These are phyloP conservation scores for Pseudogymnoascus sp. DNA, from an alignment of 2,329 filamentous ascomycete species.

Conservation along the genomic window DNA sequence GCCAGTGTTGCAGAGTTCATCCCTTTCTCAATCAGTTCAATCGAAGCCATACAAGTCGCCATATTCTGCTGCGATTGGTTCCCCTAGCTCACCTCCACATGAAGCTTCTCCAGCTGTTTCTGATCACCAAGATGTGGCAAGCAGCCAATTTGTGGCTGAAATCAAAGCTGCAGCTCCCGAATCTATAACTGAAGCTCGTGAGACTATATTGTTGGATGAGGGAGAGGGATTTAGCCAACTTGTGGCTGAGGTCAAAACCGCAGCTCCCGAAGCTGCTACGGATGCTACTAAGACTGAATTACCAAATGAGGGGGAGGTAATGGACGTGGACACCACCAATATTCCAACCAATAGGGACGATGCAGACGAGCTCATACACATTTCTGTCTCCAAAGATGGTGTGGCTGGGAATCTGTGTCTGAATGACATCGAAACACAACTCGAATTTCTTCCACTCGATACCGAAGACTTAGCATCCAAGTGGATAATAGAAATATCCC, in stretches of 20 bases:
- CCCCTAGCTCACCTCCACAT: slow-evolving; percentile 10
- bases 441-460: not conserved
- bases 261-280: slow-evolving; percentile 13
- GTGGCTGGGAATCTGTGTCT: slow-evolving; percentile 8
- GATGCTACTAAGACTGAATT: slow-evolving; percentile 22
- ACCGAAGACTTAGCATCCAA: not conserved
- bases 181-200: not conserved
- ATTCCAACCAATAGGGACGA: not conserved
- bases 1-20: not conserved
- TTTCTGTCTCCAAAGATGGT: not conserved
- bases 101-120: slow-evolving; percentile 17
- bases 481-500: not conserved
- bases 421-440: not conserved
- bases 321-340: slow-evolving; percentile 22
- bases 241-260: slow-evolving; percentile 12
- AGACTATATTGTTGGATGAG: not conserved
- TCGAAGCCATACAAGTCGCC: slow-evolving; percentile 10
- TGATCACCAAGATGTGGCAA: slow-evolving; percentile 17
- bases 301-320: slow-evolving; percentile 22
- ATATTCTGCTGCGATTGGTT: slow-evolving; percentile 7
- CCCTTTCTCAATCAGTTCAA: not conserved
- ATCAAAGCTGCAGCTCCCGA: slow-evolving; percentile 15
- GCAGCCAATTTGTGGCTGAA: slow-evolving; percentile 23
- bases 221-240: slow-evolving; percentile 16
- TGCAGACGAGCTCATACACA: not conserved